Base-by-base conservation (phyloP, 257 asterid genomes). In the Nicotiana tomentosiformis region DNA sequence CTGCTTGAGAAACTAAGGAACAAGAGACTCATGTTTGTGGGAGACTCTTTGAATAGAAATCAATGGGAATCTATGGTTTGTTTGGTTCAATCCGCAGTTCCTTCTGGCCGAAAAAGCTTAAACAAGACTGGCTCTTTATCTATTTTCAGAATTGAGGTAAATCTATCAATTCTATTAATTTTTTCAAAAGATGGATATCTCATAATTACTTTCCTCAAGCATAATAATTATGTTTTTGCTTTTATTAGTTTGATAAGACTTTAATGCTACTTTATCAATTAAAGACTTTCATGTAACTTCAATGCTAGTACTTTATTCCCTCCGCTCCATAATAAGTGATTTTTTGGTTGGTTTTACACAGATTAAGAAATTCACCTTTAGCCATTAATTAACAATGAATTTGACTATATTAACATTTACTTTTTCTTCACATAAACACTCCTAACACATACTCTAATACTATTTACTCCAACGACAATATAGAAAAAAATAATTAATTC, bases 1-100 rank as follows among this genome's bases (percentile, higher is more conserved):
- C 79, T 93, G 79, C 90, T 93, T 12, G 91, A 93, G 88, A 93
- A 88, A 77, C 66, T 93, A 87, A 92, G 97, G 92, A 93, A 93
- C 76, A 93, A 93, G 91, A 91, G 97, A 86, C 86, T 93, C 12
- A 91, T 93, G 97, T 93, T 93, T 39, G 98, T 93, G 14, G 98
- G 98, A 12, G 98, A 93, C 23, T 93, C 98, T 0, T 64, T 93
- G 88, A 93, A 93, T 82, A 86, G 98, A 67, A 93, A 93, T 81
- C 97, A 92, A 17, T 93, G 98, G 98, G 97, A 93, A 84, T 93
- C 98, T 2, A 90, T 93, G 97, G 88, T 93, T 57, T 93, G 98
- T 85, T 88, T 93, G 82, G 92, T 86, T 81, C 98, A 93, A 84
- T 92, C 98, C 1, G 86, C 43, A 3, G 77, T 82, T 66, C 90